Base-by-base conservation (phyloP, 2,329 filamentous ascomycete species). In the Monosporascus sp. region DNA sequence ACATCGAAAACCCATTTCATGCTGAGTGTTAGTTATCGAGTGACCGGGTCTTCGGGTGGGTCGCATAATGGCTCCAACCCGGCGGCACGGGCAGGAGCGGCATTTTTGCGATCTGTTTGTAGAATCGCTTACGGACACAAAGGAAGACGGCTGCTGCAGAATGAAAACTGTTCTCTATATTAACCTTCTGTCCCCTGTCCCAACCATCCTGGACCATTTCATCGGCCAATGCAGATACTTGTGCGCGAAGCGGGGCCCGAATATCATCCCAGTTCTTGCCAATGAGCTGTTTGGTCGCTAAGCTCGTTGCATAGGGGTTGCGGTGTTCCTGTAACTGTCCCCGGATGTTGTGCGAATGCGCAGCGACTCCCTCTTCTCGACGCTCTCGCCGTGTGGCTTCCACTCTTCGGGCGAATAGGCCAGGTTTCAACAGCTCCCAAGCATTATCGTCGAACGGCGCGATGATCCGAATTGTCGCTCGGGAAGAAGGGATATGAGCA, bases 1-100 rank as follows among this genome's bases (percentile, higher is more conserved):
- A 81, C 82, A 63, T 92, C 88, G 66, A 88, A 92, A 31, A 92
- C 75, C 84, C 87, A 93, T 69, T 88, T 92, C 88, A 94, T 91
- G 64, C 92, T 89, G 60, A 94, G 72, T 1, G 86, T 88, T 50
- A 93, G 74, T 64, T 79, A 85, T 65, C 82, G 78, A 26, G 78
- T 82, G 60, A 77, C 80, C 7, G 81, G 76, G 0, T 77, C 80
- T 56, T 78, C 72, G 2, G 74, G 71, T 7, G 78, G 76, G 56
- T 86, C 81, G 9, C 66, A 52, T 27, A 68, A 62, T 5, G 75
- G 74, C 52, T 73, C 58, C 57, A 69, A 72, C 37, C 80, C 76
- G 50, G 77, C 73, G 40, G 74, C 74, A 11, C 69, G 70, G 24
- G 75, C 69, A 16, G 74, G 72, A 40, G 73, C 72, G 50, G 78